These are phyloP conservation scores for Psidium friedrichsthalianum DNA, from an alignment of 345 rosid species.

Conservation along the genomic window DNA sequence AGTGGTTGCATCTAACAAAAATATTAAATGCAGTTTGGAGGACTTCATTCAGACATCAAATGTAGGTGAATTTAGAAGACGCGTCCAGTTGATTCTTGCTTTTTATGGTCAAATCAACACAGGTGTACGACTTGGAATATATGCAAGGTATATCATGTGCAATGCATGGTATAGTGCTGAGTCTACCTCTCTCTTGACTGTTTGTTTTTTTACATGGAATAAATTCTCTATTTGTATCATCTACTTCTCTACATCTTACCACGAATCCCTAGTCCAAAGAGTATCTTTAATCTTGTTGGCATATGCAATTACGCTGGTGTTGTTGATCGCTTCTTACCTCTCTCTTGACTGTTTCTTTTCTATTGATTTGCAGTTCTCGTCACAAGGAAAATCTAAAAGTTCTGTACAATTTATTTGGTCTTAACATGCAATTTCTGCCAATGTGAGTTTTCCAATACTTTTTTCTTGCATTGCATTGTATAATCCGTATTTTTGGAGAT, in stretches of 20 bases:
- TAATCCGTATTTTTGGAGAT: neutral
- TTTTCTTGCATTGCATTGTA: neutral
- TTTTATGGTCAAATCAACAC: constrained; percentile 64
- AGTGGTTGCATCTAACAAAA: neutral
- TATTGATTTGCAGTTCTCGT: constrained; percentile 31
- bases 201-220: neutral
- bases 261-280: neutral
- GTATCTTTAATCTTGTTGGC: neutral
- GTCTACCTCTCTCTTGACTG: neutral
- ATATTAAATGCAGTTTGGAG: constrained; percentile 52
- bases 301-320: neutral
- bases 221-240: neutral
- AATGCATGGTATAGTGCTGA: neutral
- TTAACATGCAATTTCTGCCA: constrained; percentile 79
- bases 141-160: constrained; percentile 44
- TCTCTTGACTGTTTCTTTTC: neutral
- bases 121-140: constrained; percentile 42
- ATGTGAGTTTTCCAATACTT: constrained; percentile 30
- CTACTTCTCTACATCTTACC: neutral
- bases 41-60: constrained; percentile 80
- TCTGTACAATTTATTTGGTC: constrained; percentile 76
- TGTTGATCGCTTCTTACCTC: neutral
- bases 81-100: constrained; percentile 78
- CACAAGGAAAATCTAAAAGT: constrained; percentile 48
- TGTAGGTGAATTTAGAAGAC: constrained; percentile 76